phyloP scores from a whole-genome alignment of 2,329 filamentous ascomycete species.

The Lachnellula hyalina region DNA sequence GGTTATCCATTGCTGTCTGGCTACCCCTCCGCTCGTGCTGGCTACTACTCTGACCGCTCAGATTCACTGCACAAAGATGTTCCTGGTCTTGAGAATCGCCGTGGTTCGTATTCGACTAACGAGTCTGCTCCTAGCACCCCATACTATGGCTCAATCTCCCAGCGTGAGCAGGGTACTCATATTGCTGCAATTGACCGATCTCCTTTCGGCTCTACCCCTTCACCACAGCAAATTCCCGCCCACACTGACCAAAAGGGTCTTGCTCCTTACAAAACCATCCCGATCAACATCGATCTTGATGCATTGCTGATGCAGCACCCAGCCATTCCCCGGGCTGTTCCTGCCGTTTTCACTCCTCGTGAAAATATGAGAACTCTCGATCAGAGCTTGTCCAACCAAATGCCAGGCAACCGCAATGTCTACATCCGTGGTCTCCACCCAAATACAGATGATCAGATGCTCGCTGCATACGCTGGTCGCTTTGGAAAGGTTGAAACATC shows the following conservation, averaged over 20 bases:
- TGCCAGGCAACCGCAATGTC: conserved; percentile 88
- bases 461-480: conserved; percentile 74
- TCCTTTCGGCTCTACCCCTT: conserved; percentile 57
- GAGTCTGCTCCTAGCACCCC: conserved; percentile 63
- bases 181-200: conserved; percentile 58
- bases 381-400: conserved; percentile 90
- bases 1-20: conserved; percentile 27
- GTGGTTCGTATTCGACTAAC: conserved; percentile 62
- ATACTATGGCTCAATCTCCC: conserved; percentile 53
- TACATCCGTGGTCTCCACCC: conserved; percentile 96
- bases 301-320: conserved; percentile 71
- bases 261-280: conserved; percentile 30
- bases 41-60: conserved; percentile 28
- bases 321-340: conserved; percentile 78
- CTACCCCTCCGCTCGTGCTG: conserved; percentile 26
- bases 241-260: conserved; percentile 30
- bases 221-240: conserved; percentile 54
- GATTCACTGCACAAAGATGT: conserved; percentile 40
- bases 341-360: conserved; percentile 78
- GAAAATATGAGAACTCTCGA: conserved; percentile 87
- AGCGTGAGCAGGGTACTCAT: conserved; percentile 55
- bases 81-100: conserved; percentile 59
- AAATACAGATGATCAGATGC: conserved; percentile 87
- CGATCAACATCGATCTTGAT: conserved; percentile 44
- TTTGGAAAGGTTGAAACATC: conserved; percentile 95